These are phyloP conservation scores for Strigomonas culicis DNA, from an alignment of 208 protist species.

Conservation along the genomic window DNA sequence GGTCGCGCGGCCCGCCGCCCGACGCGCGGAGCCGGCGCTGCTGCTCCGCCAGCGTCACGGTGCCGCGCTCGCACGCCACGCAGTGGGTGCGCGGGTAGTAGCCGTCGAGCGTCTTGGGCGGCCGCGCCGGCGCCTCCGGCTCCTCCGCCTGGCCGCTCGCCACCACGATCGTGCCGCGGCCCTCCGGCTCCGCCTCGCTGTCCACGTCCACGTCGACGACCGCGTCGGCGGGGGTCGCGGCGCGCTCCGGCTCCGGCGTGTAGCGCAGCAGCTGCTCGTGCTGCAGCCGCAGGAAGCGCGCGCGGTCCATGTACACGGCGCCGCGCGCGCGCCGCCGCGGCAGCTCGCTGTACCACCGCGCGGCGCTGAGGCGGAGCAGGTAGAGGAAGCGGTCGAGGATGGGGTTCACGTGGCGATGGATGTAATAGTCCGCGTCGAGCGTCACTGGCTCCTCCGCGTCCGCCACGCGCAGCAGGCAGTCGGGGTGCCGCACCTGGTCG, in stretches of 20 bases:
- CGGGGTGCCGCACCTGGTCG: slow-evolving; percentile 59
- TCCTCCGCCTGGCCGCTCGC: neutral
- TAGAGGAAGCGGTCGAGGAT: slow-evolving; percentile 80
- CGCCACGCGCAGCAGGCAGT: slow-evolving; percentile 32
- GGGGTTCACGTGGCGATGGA: slow-evolving; percentile 66
- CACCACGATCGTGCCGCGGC: slow-evolving; percentile 3
- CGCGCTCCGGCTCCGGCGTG: neutral
- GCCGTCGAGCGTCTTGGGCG: slow-evolving; percentile 29
- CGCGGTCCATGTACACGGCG: slow-evolving; percentile 19
- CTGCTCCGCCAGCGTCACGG: slow-evolving; percentile 27
- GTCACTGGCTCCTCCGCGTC: slow-evolving; percentile 18
- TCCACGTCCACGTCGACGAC: slow-evolving; percentile 19
- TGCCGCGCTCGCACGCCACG: slow-evolving; percentile 29
- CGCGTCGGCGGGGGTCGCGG: slow-evolving; percentile 13
- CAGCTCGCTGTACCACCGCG: slow-evolving; percentile 52
- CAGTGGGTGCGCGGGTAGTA: slow-evolving; percentile 40
- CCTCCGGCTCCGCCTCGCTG: slow-evolving; percentile 6
- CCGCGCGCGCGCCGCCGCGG: slow-evolving; percentile 31
- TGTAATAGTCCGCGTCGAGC: slow-evolving; percentile 77
- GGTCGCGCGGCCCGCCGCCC: neutral
- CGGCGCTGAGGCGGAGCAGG: slow-evolving; percentile 62
- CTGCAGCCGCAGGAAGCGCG: slow-evolving; percentile 1
- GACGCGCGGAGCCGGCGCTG: neutral
- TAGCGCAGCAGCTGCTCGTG: neutral
- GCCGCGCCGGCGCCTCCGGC: neutral